phyloP scores from a whole-genome alignment of 768 basidiomycete genomes.

The Calocybe gangraenosa region DNA sequence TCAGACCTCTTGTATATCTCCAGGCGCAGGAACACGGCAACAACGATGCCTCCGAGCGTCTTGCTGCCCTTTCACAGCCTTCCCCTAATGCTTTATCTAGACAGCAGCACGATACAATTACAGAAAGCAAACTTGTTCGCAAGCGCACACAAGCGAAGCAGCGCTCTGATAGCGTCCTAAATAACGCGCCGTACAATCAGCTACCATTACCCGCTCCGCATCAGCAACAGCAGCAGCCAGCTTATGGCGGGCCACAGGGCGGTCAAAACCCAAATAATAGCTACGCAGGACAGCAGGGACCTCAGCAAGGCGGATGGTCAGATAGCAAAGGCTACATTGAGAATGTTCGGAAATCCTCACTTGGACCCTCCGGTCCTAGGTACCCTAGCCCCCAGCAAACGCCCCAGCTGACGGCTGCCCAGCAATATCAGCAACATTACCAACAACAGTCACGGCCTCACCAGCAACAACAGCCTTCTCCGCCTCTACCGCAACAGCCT shows the following conservation, averaged over 20 bases:
- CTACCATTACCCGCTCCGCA: constrained; percentile 15
- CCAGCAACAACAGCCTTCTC: constrained; percentile 11
- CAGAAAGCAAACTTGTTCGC: constrained; percentile 77
- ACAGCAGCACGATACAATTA: constrained; percentile 74
- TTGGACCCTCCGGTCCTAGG: constrained; percentile 9
- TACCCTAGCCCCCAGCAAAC: constrained; percentile 2
- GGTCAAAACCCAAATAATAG: background rate
- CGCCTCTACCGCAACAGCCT: constrained; percentile 1
- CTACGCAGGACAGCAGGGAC: constrained; percentile 9
- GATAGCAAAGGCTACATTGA: constrained; percentile 49
- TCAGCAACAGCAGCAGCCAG: constrained; percentile 13
- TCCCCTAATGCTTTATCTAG: constrained; percentile 65
- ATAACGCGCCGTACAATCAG: constrained; percentile 2
- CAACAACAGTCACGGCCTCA: constrained; percentile 10
- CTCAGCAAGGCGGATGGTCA: constrained; percentile 15
- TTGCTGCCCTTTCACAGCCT: constrained; percentile 62
- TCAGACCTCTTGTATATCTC: background rate
- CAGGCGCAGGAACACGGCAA: constrained; percentile 80
- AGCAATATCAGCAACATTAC: constrained; percentile 16
- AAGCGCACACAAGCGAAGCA: constrained; percentile 72
- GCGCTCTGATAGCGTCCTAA: constrained; percentile 37
- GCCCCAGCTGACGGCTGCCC: constrained; percentile 16
- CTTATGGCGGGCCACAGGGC: background rate
- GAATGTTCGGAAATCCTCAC: constrained; percentile 48
- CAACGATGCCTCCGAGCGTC: constrained; percentile 70